phyloP scores from a whole-genome alignment of 345 rosid species.

The Linum usitatissimum region DNA sequence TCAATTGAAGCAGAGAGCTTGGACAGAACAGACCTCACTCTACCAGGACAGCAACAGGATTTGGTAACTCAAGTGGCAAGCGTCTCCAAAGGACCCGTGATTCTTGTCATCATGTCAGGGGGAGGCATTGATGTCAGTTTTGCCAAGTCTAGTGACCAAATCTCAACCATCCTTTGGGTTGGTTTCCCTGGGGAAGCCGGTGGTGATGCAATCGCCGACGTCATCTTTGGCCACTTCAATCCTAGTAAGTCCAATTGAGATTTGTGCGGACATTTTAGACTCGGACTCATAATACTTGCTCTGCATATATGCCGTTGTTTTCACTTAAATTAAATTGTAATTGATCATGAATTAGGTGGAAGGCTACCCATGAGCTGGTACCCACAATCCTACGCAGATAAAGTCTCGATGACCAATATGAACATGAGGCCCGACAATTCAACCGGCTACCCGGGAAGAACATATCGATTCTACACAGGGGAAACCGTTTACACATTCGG shows the following conservation, averaged over 20 bases:
- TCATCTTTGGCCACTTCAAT: constrained; percentile 61
- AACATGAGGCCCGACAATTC: constrained; percentile 77
- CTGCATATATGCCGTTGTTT: no score
- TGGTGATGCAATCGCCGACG: constrained; percentile 83
- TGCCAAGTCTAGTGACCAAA: constrained; percentile 49
- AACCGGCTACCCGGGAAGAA: constrained; percentile 80
- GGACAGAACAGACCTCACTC: constrained; percentile 50
- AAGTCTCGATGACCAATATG: constrained; percentile 89
- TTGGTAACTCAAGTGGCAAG: constrained; percentile 56
- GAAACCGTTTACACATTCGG: constrained; percentile 75
- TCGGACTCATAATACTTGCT: no score
- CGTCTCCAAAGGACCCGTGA: constrained; percentile 66
- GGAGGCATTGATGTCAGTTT: constrained; percentile 77
- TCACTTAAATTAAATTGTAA: no score
- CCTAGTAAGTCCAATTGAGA: constrained; percentile 43
- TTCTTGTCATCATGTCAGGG: constrained; percentile 91
- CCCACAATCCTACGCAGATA: constrained; percentile 58
- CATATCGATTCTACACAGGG: constrained; percentile 79
- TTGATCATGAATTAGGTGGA: constrained; percentile 38
- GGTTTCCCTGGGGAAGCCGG: constrained; percentile 96
- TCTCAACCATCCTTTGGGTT: constrained; percentile 76
- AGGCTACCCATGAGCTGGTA: constrained; percentile 97
- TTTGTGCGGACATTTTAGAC: no score
- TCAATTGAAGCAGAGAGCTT: constrained; percentile 59
- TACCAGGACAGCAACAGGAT: constrained; percentile 70